Evolutionary conservation across 352 stramenopile genomes (phyloP).

Genomic region (Pythium plurisporium): DNA sequence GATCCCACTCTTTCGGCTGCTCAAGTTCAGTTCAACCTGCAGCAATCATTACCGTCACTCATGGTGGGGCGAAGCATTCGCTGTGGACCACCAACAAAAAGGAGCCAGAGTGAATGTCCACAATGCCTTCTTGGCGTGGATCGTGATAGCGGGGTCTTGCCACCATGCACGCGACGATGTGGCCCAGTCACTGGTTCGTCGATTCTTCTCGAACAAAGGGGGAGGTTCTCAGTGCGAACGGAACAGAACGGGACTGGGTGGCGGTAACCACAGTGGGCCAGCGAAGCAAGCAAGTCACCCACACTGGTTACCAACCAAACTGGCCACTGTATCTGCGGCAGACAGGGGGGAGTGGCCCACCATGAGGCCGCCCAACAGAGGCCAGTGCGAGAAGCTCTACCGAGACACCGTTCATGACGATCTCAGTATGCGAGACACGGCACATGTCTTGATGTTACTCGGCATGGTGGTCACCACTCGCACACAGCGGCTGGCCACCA

Average conservation of each 20-base stretch:
- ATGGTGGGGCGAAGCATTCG: not conserved
- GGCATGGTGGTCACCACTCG: no score
- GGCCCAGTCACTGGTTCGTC: constrained; percentile 13
- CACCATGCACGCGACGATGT: no score
- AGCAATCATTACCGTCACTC: constrained; percentile 22
- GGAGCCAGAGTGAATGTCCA: constrained; percentile 22
- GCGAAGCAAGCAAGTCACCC: not conserved
- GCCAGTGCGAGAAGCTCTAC: no score
- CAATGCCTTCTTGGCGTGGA: not conserved
- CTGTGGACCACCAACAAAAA: constrained; percentile 26
- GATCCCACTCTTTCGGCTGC: constrained; percentile 18
- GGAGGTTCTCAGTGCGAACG: not conserved
- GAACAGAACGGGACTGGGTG: constrained; percentile 14
- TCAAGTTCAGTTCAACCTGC: constrained; percentile 24
- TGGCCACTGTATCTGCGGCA: no score
- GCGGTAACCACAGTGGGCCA: not conserved
- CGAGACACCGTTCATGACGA: no score
- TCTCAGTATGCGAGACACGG: no score
- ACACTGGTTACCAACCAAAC: not conserved
- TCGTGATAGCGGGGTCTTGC: no score
- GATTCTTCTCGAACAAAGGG: constrained; percentile 24
- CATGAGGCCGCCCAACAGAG: no score
- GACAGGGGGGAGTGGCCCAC: no score
- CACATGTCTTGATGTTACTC: no score
- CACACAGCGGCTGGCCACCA: no score